Conservation (phyloP, 768 basidiomycete species). For the Amanita phalloides region DNA sequence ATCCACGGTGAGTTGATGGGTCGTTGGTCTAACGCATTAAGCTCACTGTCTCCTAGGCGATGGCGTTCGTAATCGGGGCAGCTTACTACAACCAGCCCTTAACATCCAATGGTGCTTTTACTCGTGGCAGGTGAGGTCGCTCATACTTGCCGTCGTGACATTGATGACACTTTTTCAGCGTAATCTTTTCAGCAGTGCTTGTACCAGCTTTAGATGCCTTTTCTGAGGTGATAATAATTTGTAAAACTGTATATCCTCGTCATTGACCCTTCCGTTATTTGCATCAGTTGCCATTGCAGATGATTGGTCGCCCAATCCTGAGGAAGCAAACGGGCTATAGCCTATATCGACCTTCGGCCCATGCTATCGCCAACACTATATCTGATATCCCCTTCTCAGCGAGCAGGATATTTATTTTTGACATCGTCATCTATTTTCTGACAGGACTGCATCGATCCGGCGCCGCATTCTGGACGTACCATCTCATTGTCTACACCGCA, state of each 20-base stretch:
- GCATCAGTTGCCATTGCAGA: slow-evolving; percentile 58
- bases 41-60: slow-evolving; percentile 20
- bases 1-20: slow-evolving; percentile 33
- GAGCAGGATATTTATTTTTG: slow-evolving; percentile 43
- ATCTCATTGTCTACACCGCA: slow-evolving; percentile 54
- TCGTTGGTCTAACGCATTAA: not conserved
- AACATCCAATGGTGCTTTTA: slow-evolving; percentile 76
- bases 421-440: slow-evolving; percentile 65
- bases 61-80: slow-evolving; percentile 59
- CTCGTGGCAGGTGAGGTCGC: slow-evolving; percentile 51
- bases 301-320: slow-evolving; percentile 71
- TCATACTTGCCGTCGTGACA: not conserved
- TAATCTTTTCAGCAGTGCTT: slow-evolving; percentile 64
- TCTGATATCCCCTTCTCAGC: slow-evolving; percentile 65
- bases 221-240: slow-evolving; percentile 37
- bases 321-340: slow-evolving; percentile 58
- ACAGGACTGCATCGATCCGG: slow-evolving; percentile 33
- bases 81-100: slow-evolving; percentile 65
- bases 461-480: slow-evolving; percentile 43
- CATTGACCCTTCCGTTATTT: slow-evolving; percentile 12
- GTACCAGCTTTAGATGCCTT: slow-evolving; percentile 65
- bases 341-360: slow-evolving; percentile 56
- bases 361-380: slow-evolving; percentile 55
- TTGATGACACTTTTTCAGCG: slow-evolving; percentile 18
- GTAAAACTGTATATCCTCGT: slow-evolving; percentile 1